Conservation (phyloP, 164 flowering plant genomes). For the Berberis thunbergii region DNA sequence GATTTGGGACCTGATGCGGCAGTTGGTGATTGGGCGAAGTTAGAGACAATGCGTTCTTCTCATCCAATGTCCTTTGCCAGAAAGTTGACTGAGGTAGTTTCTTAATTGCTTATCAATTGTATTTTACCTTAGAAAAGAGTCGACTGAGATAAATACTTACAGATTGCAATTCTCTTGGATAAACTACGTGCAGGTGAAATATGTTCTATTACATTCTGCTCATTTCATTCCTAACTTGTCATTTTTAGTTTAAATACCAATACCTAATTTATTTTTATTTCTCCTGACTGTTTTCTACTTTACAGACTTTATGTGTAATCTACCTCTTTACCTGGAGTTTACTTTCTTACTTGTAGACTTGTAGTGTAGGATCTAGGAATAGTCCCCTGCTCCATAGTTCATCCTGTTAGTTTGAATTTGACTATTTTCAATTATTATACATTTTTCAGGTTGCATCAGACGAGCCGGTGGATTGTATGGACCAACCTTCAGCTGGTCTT, state of each 20-base stretch:
- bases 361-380: too few relatives aligned
- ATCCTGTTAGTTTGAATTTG: too few relatives aligned
- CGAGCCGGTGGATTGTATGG: conserved; percentile 69
- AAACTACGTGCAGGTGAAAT: neutral
- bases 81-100: conserved; percentile 61
- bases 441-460: conserved; percentile 48
- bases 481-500: conserved; percentile 66
- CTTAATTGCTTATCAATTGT: too few relatives aligned
- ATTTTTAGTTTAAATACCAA: too few relatives aligned
- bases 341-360: too few relatives aligned
- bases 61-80: conserved; percentile 92
- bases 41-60: conserved; percentile 87
- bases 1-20: conserved; percentile 50
- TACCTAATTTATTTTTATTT: too few relatives aligned
- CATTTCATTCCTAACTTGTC: neutral
- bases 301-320: too few relatives aligned
- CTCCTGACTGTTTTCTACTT: too few relatives aligned
- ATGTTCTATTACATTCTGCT: neutral
- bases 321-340: too few relatives aligned
- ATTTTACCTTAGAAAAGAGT: too few relatives aligned
- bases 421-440: neutral
- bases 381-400: too few relatives aligned
- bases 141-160: neutral
- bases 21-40: conserved; percentile 84
- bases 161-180: conserved; percentile 1